Percentiles rank a stretch among this genome's conserved stretches.
phyloP scores from a whole-genome alignment of 306 rosid species.

The Citrullus amarus region DNA sequence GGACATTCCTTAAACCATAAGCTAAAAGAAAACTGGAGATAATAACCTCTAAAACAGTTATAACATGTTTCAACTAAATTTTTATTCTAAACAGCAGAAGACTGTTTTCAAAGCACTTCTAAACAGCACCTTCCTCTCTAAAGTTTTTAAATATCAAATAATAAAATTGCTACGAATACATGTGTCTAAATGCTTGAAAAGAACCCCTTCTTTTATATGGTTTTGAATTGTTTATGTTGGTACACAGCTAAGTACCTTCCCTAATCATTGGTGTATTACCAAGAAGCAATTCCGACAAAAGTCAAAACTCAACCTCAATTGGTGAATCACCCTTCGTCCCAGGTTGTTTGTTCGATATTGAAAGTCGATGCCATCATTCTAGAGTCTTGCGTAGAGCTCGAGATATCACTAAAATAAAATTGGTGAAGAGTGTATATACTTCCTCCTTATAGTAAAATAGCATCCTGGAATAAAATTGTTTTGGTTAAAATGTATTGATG shows the following conservation, averaged over 20 bases:
- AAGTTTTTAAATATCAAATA: background rate
- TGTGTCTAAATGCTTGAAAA: background rate
- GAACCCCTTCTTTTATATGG: background rate
- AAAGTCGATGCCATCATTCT: background rate
- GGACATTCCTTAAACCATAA: background rate
- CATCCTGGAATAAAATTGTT: background rate
- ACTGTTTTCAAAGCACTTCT: background rate
- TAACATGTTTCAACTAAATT: background rate
- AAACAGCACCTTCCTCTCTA: background rate
- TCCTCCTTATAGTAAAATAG: background rate
- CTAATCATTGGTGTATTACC: constrained; percentile 61
- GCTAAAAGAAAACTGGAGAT: background rate
- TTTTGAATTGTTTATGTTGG: background rate
- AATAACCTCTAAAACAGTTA: background rate
- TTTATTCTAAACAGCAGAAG: background rate
- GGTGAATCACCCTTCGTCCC: constrained; percentile 27
- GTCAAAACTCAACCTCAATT: constrained; percentile 37
- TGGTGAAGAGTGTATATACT: background rate
- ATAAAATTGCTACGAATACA: background rate
- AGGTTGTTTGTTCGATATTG: background rate
- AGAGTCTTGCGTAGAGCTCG: background rate
- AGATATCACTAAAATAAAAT: background rate
- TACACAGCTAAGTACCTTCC: constrained; percentile 85
- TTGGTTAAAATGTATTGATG: background rate
- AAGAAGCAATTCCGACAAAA: constrained; percentile 57